phyloP scores from a whole-genome alignment of 306 rosid species.

The Ammopiptanthus mongolicus region DNA sequence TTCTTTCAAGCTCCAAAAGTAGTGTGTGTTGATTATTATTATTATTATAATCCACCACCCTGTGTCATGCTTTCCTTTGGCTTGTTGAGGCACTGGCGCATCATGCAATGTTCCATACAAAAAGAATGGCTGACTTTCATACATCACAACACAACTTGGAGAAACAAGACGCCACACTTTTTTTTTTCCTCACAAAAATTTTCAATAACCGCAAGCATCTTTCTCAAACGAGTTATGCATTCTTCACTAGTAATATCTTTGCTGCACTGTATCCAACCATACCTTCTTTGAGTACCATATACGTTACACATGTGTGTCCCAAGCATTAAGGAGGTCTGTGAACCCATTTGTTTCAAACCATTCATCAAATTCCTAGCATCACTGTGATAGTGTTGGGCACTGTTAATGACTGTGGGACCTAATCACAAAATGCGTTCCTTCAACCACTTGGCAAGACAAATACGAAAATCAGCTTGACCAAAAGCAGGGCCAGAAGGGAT shows the following conservation, averaged over 20 bases:
- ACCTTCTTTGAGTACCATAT: slow-evolving; percentile 41
- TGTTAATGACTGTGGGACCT: slow-evolving; percentile 93
- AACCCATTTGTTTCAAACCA: background rate
- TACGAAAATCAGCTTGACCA: too few relatives aligned
- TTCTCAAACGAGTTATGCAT: slow-evolving; percentile 37
- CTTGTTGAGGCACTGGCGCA: background rate
- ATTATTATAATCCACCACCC: slow-evolving; percentile 7
- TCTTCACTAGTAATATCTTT: slow-evolving; percentile 35
- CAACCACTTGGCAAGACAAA: slow-evolving; percentile 83
- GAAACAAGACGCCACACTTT: slow-evolving; percentile 38
- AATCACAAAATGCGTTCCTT: slow-evolving; percentile 90
- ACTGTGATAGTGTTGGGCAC: background rate
- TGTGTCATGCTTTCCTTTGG: background rate
- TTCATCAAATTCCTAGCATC: background rate
- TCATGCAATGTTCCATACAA: background rate
- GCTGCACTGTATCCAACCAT: slow-evolving; percentile 43
- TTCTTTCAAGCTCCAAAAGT: slow-evolving; percentile 25
- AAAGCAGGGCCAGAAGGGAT: too few relatives aligned
- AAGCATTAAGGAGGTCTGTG: slow-evolving; percentile 8
- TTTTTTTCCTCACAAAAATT: slow-evolving; percentile 30
- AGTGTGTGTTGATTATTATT: background rate
- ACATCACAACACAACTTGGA: slow-evolving; percentile 40
- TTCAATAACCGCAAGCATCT: slow-evolving; percentile 31
- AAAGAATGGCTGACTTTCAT: slow-evolving; percentile 41
- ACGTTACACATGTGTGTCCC: slow-evolving; percentile 41